Base-by-base conservation (phyloP, 139 green algal genomes). In the Asterochloris sp. region DNA sequence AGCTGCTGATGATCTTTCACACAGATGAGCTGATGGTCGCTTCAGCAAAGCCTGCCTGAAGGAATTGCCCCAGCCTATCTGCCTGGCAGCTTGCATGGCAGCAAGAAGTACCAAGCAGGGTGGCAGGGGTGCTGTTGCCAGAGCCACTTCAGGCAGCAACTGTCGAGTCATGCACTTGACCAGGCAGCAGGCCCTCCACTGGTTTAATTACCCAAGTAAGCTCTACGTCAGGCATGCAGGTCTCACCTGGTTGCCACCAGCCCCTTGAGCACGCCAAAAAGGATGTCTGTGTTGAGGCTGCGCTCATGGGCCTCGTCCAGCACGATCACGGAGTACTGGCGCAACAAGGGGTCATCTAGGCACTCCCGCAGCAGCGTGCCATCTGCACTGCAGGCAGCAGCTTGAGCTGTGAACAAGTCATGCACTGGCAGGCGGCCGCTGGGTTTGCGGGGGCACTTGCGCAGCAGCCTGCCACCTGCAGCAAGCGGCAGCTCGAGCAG, bases 231-330 rank as follows among this genome's bases (percentile, higher is more conserved):
- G 38, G 38, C 38, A 54, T 54, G 38, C 38, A 54, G 38, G 38
- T 16, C 78, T 64, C 38, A 77, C 83, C 80, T 54, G 11, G 64
- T 29, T 11, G 27, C 73, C 54, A 92, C 86, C 73, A 96, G 85
- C 13, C 83, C 74, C 82, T 98, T 98, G 23, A 99, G 91, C 64
- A 99, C 73, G 13, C 94, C 96, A 89, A 99, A 98, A n/a, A 99
- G 91, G 80, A 99, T 95, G 90, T 99, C 96, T 12, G 96, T 98
- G 90, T 98, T 98, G 28, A 99, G 88, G 71, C 85, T 95, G 73
- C 96, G 92, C 89, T 99, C 96, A 88, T 99, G 96, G 4, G 96
- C 96, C 88, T 99, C 96, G 84, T 99, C 96, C 62, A 99, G 89
- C 11, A 98, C 89, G n/a, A 98, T 86, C 19, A 94, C 91, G 76